phyloP scores from a whole-genome alignment of 371 early-diverging fungal species.

The Mortierella sp. region DNA sequence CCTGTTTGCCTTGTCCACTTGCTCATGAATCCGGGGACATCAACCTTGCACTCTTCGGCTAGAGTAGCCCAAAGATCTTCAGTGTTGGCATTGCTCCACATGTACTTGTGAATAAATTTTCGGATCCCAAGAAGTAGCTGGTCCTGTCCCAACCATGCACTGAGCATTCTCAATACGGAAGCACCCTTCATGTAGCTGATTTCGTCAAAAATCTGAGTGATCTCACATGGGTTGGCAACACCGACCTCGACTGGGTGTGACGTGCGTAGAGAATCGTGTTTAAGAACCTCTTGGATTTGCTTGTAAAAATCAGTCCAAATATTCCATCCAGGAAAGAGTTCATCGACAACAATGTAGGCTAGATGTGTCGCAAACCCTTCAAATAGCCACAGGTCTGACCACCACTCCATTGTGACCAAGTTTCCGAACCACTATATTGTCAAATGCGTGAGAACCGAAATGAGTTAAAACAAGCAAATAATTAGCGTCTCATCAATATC shows the following conservation, averaged over 20 bases:
- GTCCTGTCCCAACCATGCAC: slow-evolving; percentile 79
- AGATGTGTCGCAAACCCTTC: slow-evolving; percentile 98
- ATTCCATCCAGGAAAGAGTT: slow-evolving; percentile 82
- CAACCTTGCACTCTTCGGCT: slow-evolving; percentile 70
- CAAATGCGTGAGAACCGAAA: neutral
- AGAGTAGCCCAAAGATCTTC: slow-evolving; percentile 88
- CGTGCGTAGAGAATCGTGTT: slow-evolving; percentile 81
- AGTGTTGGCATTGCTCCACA: slow-evolving; percentile 88
- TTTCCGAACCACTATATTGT: slow-evolving; percentile 89
- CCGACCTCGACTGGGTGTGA: slow-evolving; percentile 92
- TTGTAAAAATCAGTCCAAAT: slow-evolving; percentile 80
- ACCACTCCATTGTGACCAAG: slow-evolving; percentile 86
- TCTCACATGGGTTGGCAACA: slow-evolving; percentile 81
- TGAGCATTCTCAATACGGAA: slow-evolving; percentile 91
- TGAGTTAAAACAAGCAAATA: neutral
- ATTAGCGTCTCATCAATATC: neutral
- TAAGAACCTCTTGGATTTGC: slow-evolving; percentile 76
- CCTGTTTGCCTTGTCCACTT: slow-evolving; percentile 76
- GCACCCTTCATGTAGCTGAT: slow-evolving; percentile 93
- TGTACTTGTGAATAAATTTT: slow-evolving; percentile 82
- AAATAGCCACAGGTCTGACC: slow-evolving; percentile 95
- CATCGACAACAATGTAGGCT: slow-evolving; percentile 84
- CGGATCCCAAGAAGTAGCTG: slow-evolving; percentile 81
- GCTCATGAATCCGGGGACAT: slow-evolving; percentile 84
- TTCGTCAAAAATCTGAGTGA: slow-evolving; percentile 85